phyloP scores from a whole-genome alignment of 352 stramenopile species.

The Phytophthora hybrid region DNA sequence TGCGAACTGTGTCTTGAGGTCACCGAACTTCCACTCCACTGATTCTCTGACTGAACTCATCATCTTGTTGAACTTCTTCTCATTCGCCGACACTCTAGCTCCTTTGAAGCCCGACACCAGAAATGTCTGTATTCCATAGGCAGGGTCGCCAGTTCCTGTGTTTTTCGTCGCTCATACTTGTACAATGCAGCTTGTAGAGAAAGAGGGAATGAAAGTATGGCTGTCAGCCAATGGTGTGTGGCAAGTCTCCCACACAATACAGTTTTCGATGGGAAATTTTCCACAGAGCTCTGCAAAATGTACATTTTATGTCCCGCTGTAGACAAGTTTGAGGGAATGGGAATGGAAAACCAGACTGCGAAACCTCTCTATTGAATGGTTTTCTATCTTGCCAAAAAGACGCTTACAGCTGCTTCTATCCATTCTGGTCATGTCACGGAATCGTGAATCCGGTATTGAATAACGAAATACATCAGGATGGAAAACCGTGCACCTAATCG shows the following conservation, averaged over 20 bases:
- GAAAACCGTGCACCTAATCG: too few species aligned
- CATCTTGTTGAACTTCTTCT: slow-evolving; percentile 12
- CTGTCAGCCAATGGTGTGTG: neutral
- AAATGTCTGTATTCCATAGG: slow-evolving; percentile 13
- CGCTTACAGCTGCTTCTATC: too few species aligned
- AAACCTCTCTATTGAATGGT: neutral
- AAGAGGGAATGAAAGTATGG: too few species aligned
- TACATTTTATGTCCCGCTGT: neutral
- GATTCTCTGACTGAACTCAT: slow-evolving; percentile 4
- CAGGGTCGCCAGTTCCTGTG: slow-evolving; percentile 9
- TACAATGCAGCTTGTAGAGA: neutral
- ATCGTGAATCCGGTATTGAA: too few species aligned
- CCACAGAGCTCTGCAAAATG: slow-evolving; percentile 2
- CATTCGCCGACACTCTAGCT: neutral
- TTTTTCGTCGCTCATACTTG: slow-evolving; percentile 7
- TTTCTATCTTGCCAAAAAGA: too few species aligned
- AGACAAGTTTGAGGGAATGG: neutral
- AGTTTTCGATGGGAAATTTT: neutral
- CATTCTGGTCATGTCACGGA: too few species aligned
- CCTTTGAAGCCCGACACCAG: slow-evolving; percentile 12
- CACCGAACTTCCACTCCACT: slow-evolving; percentile 10
- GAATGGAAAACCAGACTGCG: neutral
- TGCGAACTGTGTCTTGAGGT: slow-evolving; percentile 8
- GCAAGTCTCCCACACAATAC: neutral
- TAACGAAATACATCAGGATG: too few species aligned